Base-by-base conservation (phyloP, 495 filamentous ascomycete genomes). In the Trichoderma asperelloides region DNA sequence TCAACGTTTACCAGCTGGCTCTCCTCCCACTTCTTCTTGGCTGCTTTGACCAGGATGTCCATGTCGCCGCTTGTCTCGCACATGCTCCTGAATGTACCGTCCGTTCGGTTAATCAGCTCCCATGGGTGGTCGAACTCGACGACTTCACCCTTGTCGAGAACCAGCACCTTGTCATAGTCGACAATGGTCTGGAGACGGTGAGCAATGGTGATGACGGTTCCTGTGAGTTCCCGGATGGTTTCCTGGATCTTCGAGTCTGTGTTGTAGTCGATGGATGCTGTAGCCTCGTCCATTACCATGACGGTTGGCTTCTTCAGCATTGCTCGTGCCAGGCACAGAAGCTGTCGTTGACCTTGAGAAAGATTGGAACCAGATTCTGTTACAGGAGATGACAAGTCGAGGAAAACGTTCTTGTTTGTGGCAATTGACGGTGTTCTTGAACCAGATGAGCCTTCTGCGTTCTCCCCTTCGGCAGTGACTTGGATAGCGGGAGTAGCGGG, bases 281-380 rank as follows among this genome's bases (percentile, higher is more conserved):
- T 99, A 21, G 96, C 96, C 81, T 99, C 96, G 77, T 99, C 96
- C 95, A 99, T 98, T 74, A 99, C 89, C 4, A 99, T 80, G 21
- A 99, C 95, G 55, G 88, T 91, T 0, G 96, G 95, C 39, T 85
- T 85, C 80, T 93, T 97, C 71, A 99, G 89, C 60, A 99, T 84
- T 0, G 96, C 96, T 23, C 96, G 89, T 2, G 96, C 96, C 18
- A 99, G 88, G 71, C 96, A 99, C 57, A 99, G 82, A 16, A 99
- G 90, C 77, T 99, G 96, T 8, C 90, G 86, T 73, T 99, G 96
- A 47, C 96, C 96, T 79, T 99, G 96, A 1, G 96, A 98, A 9
- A 99, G 87, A 73, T 99, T 99, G 70, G 88, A 89, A 67, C 96
- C 96, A 1, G 93, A 97, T 75, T 98, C 96, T 13, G 92, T 88